Base-by-base conservation (phyloP, 192 early-diverging fungal species). In the Allomyces macrogynus region DNA sequence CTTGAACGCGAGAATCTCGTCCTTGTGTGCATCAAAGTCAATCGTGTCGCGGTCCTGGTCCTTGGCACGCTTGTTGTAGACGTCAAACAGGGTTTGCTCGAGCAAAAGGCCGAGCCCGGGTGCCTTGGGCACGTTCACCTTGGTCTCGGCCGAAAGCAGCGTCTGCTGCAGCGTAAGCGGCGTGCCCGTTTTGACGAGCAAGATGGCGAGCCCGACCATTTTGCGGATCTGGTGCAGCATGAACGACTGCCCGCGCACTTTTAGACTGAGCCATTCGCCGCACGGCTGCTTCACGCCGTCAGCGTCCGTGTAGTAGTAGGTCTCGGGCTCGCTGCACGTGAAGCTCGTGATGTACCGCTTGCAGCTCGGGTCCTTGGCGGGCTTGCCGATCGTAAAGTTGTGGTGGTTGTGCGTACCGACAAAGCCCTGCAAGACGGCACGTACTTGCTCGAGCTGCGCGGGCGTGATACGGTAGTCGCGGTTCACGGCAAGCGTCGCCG, bases 141-240 rank as follows among this genome's bases (percentile, higher is more conserved):
- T 86, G 7, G 72, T 73, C 23, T 73, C 69, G 66, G 91, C 92
- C 18, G 87, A 72, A 3, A 57, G 49, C 16, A 57, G 49, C 64
- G 75, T 68, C 10, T 76, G 71, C 24, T 97, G 84, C 23, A 97
- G 72, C 3, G 68, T 68, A 7, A 82, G 64, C 5, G 91, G 87
- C 7, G 89, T 88, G 5, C 71, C 67, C 10, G 83, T 83, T 14
- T 93, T 85, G 26, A 90, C 78, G 67, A 89, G 77, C 74, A 99
- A 71, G 4, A 95, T 78, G 9, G 86, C 84, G 63, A 99, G 76
- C 0, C 93, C 90, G 67, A 99, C 89, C 96, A 99, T 99, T 70
- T 97, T 97, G 43, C 96, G 87, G 69, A 99, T 99, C 77, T 99
- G 96, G 77, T 99, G 95, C 40, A 99, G 77, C 93, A 99, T 97